These are phyloP conservation scores for Paraphoma chrysanthemicola DNA, from an alignment of 2,329 filamentous ascomycete genomes.

Conservation along the genomic window DNA sequence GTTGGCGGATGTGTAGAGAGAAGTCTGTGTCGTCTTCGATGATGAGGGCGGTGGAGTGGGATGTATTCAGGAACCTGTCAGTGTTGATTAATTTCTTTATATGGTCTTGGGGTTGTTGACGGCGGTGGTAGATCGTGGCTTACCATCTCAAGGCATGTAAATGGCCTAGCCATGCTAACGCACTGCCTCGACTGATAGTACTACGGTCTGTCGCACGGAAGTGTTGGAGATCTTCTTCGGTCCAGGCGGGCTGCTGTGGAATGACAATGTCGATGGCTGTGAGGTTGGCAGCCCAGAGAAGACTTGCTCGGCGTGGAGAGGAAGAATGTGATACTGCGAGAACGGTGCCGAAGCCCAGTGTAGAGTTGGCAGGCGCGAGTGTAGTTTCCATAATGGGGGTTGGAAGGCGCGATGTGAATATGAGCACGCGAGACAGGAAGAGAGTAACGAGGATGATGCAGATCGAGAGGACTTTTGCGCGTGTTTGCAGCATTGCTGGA, in stretches of 20 bases:
- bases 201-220: conserved; percentile 35
- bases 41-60: conserved; percentile 33
- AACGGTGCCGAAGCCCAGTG: conserved; percentile 44
- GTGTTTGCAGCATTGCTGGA: neutral
- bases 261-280: conserved; percentile 48
- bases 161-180: conserved; percentile 52
- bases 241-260: conserved; percentile 48
- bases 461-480: neutral
- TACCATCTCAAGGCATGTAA: conserved; percentile 46
- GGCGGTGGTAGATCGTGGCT: neutral
- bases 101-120: no score
- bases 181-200: conserved; percentile 44
- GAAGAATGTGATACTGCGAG: conserved; percentile 46
- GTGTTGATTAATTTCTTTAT: neutral
- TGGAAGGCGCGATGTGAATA: neutral
- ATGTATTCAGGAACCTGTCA: conserved; percentile 18
- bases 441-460: neutral
- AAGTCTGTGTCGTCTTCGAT: conserved; percentile 40
- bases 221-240: conserved; percentile 36
- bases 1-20: conserved; percentile 22
- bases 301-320: conserved; percentile 42
- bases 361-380: conserved; percentile 15
- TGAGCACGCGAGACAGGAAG: neutral
- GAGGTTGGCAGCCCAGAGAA: conserved; percentile 48
- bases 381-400: no score